phyloP scores from a whole-genome alignment of 495 filamentous ascomycete species.

The Penicillium steckii region DNA sequence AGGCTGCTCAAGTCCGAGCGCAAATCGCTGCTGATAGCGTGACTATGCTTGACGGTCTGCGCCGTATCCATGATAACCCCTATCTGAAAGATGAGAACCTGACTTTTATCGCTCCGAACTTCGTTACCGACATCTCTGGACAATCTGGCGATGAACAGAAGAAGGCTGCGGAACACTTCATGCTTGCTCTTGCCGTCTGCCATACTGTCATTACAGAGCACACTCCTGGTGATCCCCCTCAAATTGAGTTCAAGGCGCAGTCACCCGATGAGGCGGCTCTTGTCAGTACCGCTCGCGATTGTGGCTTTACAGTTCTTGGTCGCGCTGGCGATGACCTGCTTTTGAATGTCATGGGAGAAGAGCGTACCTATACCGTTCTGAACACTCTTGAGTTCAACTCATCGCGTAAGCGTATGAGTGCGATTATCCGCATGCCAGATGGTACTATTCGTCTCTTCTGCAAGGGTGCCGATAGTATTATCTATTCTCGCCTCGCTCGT shows the following conservation, averaged over 20 bases:
- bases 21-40: slow-evolving; percentile 78
- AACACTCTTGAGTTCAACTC: slow-evolving; percentile 99
- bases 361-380: slow-evolving; percentile 79
- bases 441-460: slow-evolving; percentile 91
- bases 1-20: slow-evolving; percentile 66
- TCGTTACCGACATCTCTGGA: slow-evolving; percentile 76
- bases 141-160: slow-evolving; percentile 75
- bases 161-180: slow-evolving; percentile 79
- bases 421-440: slow-evolving; percentile 94
- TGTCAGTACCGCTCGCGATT: slow-evolving; percentile 90
- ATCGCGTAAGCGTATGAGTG: slow-evolving; percentile 95
- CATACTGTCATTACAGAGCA: slow-evolving; percentile 95
- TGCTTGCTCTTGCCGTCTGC: slow-evolving; percentile 92
- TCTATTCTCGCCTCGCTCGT: slow-evolving; percentile 85
- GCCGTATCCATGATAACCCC: slow-evolving; percentile 81
- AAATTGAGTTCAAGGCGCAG: slow-evolving; percentile 93
- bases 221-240: slow-evolving; percentile 82
- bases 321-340: slow-evolving; percentile 73
- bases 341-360: slow-evolving; percentile 82
- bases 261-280: slow-evolving; percentile 96
- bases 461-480: slow-evolving; percentile 97
- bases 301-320: slow-evolving; percentile 93
- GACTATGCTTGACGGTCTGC: slow-evolving; percentile 68
- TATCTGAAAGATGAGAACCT: slow-evolving; percentile 87
- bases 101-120: slow-evolving; percentile 90